These are phyloP conservation scores for Zangia roseola DNA, from an alignment of 768 basidiomycete genomes.

Conservation along the genomic window DNA sequence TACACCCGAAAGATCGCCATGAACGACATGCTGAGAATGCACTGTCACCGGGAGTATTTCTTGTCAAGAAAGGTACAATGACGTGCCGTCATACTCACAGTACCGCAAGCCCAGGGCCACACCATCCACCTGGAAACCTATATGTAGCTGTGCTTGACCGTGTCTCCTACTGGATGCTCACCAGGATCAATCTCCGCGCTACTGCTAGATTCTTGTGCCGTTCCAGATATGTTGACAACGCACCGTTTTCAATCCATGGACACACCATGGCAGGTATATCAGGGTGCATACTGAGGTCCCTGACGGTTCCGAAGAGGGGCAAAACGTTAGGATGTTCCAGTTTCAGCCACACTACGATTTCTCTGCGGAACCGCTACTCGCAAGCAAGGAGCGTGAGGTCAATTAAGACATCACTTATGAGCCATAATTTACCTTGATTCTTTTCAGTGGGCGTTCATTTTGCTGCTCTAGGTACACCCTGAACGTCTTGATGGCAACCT, in stretches of 20 bases:
- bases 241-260: not conserved
- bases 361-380: not conserved
- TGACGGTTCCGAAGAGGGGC: not conserved
- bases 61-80: not conserved
- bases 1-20: constrained; percentile 1
- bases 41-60: not conserved
- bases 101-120: not conserved
- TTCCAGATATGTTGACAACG: not conserved
- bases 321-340: not conserved
- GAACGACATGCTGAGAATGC: not conserved
- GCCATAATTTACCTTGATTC: not conserved
- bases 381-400: no score
- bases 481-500: not conserved
- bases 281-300: not conserved
- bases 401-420: not conserved
- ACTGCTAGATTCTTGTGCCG: not conserved
- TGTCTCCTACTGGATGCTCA: not conserved
- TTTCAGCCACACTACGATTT: not conserved
- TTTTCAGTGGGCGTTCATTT: not conserved
- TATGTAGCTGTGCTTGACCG: not conserved
- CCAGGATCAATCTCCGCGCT: not conserved
- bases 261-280: constrained; percentile 1
- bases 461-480: not conserved
- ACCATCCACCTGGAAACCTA: not conserved
- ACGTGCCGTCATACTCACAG: not conserved